Percentiles rank a stretch among this genome's conserved stretches.
These are phyloP conservation scores for Fusarium sp. DNA, from an alignment of 2,329 filamentous ascomycete genomes.

Conservation along the genomic window DNA sequence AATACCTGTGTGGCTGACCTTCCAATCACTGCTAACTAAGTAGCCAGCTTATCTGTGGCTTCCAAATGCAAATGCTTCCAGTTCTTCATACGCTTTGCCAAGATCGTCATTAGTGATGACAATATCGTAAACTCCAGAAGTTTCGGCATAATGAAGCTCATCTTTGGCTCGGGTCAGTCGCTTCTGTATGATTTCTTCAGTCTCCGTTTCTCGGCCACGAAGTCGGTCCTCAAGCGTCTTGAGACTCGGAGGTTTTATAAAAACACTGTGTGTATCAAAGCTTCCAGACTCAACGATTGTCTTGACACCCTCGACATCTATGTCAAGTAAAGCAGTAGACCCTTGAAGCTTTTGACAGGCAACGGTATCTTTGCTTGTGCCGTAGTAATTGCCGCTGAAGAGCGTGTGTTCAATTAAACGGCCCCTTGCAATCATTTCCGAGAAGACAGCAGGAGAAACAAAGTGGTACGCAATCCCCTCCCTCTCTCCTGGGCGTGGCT, in stretches of 20 bases:
- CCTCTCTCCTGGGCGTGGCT: background rate
- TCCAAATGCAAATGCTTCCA: background rate
- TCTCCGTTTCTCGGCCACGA: background rate
- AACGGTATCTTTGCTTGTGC: background rate
- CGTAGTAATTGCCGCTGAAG: background rate
- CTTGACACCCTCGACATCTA: background rate
- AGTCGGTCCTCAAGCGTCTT: background rate
- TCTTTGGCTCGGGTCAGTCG: background rate
- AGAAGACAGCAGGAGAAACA: background rate
- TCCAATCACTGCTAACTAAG: background rate
- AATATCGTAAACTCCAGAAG: background rate
- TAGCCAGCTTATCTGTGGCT: background rate
- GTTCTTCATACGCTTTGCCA: background rate
- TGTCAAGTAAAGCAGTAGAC: background rate
- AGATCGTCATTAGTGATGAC: background rate
- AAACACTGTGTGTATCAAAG: background rate
- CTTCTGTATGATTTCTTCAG: background rate
- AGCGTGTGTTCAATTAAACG: background rate
- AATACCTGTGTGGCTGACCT: background rate
- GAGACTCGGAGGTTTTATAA: background rate
- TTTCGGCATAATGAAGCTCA: background rate
- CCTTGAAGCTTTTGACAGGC: background rate
- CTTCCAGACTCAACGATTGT: background rate
- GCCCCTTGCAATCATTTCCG: background rate
- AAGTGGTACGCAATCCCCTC: background rate